Evolutionary conservation across 768 basidiomycete species (phyloP), one percentile per base, ranked within the genome.

Genomic region (Lactarius psammicola): DNA sequence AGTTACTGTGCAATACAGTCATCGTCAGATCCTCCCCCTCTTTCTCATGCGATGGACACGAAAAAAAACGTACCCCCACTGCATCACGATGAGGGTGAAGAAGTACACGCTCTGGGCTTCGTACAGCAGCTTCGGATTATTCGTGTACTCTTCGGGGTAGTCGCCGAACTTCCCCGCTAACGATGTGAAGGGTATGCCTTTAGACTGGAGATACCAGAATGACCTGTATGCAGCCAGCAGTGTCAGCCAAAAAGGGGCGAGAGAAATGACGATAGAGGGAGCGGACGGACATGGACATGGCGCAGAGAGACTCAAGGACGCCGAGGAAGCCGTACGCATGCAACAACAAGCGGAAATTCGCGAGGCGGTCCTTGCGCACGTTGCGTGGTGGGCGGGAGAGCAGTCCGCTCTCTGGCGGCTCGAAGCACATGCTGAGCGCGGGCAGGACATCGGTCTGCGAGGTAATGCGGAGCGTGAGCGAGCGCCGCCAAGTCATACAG

Each of bases 281-380:
- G 62, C n/a, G n/a, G n/a, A 55, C 61, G 23, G 13, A 84, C 85
- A 80, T 84, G 28, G 78, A 71, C 78, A 81, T 79, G 0, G 83
- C 79, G 44, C 80, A 80, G 30, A 83, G 72, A 18, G 78, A 79
- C 66, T 84, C 81, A 13, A 81, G 26, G 6, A 84, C 33, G 3
- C 82, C 82, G n/a, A 86, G 68, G 74, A 87, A 86, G 6, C 80
- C 75, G 71, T 87, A 87, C 0, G 85, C 85, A 13, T 87, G 87
- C 4, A 81, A 65, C 38, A 87, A 76, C 38, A 87, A 77, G 56
- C 77, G 80, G 76, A 78, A 77, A 68, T 86, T 78, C 5, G 81
- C 84, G 11, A 88, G 77, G 17, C 82, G 78, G 62, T 87, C 86
- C 46, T 76, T 85, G 70, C 83, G 81, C 26, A 79, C 78, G 65